Evolutionary conservation across 768 basidiomycete genomes (phyloP), one percentile per base, ranked within the genome.

Genomic region (Lanmaoa rubissima): DNA sequence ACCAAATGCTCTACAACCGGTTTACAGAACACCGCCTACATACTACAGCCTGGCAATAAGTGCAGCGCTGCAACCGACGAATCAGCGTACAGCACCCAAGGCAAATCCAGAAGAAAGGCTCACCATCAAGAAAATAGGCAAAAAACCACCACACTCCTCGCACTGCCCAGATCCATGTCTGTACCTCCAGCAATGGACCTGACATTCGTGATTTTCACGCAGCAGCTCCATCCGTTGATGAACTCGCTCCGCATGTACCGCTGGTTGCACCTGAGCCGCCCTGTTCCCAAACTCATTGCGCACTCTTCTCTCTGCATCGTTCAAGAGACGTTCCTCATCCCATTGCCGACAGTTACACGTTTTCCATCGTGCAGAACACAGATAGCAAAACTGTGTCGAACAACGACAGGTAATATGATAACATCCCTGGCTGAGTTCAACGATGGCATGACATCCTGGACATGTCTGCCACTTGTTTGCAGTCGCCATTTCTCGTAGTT

Each of bases 291-390:
- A 69, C 36, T 71, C 48, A 19, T 69, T 71, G 1, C 57, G 45
- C 16, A 65, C 63, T 12, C 70, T 50, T 46, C 68, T 59, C 12
- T 65, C 55, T 0, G 70, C 68, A 28, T 71, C 67, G 32, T 58
- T 13, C 14, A 69, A 2, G 11, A 81, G 67, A 6, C 74, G 68
- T 0, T 61, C 49, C 55, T 88, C 87, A 8, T 88, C 85, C 85
- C 86, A 89, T 44, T 84, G 84, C 0, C 73, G 73, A 57, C 88
- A 90, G 0, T 2, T 5, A 54, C 88, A 91, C 0, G 70, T 76
- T 70, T 83, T 87, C 87, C 87, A 90, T 11, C 57, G 73, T 31
- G 66, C 77, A 0, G 82, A 81, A 63, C 88, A 90, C 10, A 84
- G 48, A 63, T 89, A 87, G 62, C 86, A 88, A 67, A 88, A 87